Evolutionary conservation across 2,329 filamentous ascomycete species (phyloP), one percentile per base, ranked within the genome.

Genomic region (Botrytis aclada): DNA sequence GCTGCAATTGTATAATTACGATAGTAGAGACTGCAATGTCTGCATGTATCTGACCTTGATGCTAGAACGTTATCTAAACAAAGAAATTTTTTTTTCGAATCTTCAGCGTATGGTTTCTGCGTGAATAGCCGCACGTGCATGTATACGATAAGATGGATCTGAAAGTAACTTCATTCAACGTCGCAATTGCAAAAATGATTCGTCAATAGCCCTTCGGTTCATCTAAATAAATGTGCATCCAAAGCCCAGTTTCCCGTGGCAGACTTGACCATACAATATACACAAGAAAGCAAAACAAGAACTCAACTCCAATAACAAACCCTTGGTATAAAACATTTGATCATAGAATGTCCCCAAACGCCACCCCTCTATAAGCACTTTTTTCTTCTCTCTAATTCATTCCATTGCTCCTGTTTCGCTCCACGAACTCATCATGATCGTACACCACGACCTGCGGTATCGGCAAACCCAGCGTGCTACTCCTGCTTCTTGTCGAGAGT

Each of bases 361-460:
- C 60, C 70, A 29, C 61, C 56, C 58, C 65, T 29, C 14, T n/a
- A 7, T 39, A 39, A 43, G 8, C 25, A 37, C 29, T 34, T 72
- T 67, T 54, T 16, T n/a, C 25, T 16, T 22, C 22, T 39, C 32
- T 39, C 29, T 69, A 63, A 34, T 34, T 51, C 34, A 37, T 9
- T 14, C 51, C 34, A 43, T 14, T 18, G 41, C 32, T 74, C 43
- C 56, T 71, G 34, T 71, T 74, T 10, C 45, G 65, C 25, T 76
- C 74, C 73, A 77, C 74, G 71, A 66, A 75, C 1, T 70, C 73
- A 73, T 77, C 76, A 73, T 78, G 74, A 72, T 78, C 73, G 60
- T 78, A 43, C 7, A 78, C 73, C 51, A 71, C 37, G 6, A 79
- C 74, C 43, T 70, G 41, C 1, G 77, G 77, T 34, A 78, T 58